phyloP scores from a whole-genome alignment of 495 filamentous ascomycete genomes.

The Trichocladium uniseriatum region DNA sequence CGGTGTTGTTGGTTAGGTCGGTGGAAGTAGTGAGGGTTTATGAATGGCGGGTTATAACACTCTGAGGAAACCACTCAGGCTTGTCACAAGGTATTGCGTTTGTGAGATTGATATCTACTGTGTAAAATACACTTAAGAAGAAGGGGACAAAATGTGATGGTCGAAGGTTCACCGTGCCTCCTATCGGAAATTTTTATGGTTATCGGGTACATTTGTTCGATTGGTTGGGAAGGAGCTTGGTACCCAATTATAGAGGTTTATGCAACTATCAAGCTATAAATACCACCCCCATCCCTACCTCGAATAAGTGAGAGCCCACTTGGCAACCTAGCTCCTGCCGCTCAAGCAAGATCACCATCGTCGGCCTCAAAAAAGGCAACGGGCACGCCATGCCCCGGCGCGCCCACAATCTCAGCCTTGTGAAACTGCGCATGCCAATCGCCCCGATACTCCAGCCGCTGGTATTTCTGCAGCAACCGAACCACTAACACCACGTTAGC shows the following conservation, averaged over 20 bases:
- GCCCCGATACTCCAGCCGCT: constrained; percentile 40
- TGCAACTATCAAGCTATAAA: not conserved
- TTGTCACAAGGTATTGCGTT: too few relatives aligned
- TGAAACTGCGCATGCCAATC: constrained; percentile 31
- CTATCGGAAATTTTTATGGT: too few relatives aligned
- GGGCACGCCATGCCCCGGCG: constrained; percentile 30
- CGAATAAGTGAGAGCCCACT: too few relatives aligned
- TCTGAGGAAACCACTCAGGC: too few relatives aligned
- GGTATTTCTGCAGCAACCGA: constrained; percentile 54
- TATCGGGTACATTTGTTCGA: too few relatives aligned
- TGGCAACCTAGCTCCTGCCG: too few relatives aligned
- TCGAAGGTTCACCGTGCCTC: too few relatives aligned
- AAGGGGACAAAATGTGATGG: too few relatives aligned
- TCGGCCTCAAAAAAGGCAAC: constrained; percentile 29
- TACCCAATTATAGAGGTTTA: not conserved
- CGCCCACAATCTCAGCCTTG: constrained; percentile 33
- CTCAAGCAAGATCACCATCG: constrained; percentile 12
- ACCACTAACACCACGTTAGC: constrained; percentile 30
- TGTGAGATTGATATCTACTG: too few relatives aligned
- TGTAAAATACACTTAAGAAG: too few relatives aligned
- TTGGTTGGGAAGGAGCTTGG: not conserved
- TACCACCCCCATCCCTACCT: too few relatives aligned
- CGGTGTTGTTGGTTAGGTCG: not conserved
- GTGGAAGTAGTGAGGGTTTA: not conserved
- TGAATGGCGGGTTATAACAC: too few relatives aligned